Base-by-base conservation (phyloP, 78 protist species). In the Dictyostelium purpureum region DNA sequence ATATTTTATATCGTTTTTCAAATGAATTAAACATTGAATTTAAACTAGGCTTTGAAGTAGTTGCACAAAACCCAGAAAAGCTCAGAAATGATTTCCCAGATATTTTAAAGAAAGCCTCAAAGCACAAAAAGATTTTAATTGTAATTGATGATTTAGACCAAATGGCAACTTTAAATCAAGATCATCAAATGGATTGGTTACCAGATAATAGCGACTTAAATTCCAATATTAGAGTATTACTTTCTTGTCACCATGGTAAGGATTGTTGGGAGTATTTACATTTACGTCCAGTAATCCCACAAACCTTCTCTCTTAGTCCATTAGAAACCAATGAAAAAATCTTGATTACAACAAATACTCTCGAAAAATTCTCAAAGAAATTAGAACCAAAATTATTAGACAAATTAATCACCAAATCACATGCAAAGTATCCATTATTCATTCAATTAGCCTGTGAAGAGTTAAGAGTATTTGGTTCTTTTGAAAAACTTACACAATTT, bases 171-270 rank as follows among this genome's bases (percentile, higher is more conserved):
- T 24, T 43, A 1, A 71, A 83, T 83, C 90, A 83, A 56, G 35
- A 79, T 40, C 80, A 83, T 71, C 90, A 83, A 56, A 71, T 83
- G 90, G 90, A 83, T 38, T 83, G 90, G 90, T 83, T 83, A 56
- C 90, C 90, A 56, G 90, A 83, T 10, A 12, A 70, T 12, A 6
- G 26, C 0, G 90, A 83, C 18, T 37, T 83, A 4, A 40, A 52
- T 51, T n/a, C 33, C 11, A 83, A 43, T 35, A 21, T 40, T 40
- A 49, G 21, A 35, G n/a, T 83, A 9, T 2, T 83, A 16, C 19
- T 56, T 9, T 47, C 69, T 40, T 83, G 90, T 83, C 67, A 83
- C 42, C 90, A 83, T 37, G 71, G 71, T 49, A 83, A 83, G 59
- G 35, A 26, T 21, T 83, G 90, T 83, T 83, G 90, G 90, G 90